These are phyloP conservation scores for Phalaenopsis equestris DNA, from an alignment of 106 monocot genomes.

Conservation along the genomic window DNA sequence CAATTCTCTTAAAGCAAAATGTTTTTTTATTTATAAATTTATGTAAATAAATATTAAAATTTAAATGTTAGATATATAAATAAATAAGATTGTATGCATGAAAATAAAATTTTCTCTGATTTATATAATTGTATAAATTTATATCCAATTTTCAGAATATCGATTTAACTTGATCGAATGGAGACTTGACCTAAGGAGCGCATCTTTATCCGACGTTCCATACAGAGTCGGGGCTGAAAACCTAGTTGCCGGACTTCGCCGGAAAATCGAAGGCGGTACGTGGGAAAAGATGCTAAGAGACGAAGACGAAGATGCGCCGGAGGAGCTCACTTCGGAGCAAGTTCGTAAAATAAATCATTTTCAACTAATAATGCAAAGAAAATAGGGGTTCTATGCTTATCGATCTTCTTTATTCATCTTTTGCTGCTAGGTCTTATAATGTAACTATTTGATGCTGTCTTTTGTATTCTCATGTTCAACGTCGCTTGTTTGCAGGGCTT, in stretches of 20 bases:
- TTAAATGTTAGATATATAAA: too few species aligned
- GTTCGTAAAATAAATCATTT: neutral
- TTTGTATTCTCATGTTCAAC: neutral
- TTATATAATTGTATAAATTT: too few species aligned
- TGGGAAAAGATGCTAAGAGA: conserved; percentile 13
- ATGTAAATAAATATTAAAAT: too few species aligned
- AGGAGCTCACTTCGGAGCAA: conserved; percentile 37
- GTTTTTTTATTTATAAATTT: too few species aligned
- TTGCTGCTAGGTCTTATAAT: neutral
- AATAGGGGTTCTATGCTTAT: neutral
- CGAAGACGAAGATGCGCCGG: conserved; percentile 37
- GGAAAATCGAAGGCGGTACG: neutral
- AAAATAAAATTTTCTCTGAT: too few species aligned
- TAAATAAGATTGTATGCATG: too few species aligned
- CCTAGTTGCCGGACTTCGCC: neutral
- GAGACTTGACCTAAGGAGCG: too few species aligned
- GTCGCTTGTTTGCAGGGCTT: conserved; percentile 30
- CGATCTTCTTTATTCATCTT: neutral
- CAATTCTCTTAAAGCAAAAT: too few species aligned
- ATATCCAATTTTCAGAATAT: too few species aligned
- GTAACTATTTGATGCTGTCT: neutral
- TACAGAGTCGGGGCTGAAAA: neutral
- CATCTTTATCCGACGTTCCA: too few species aligned
- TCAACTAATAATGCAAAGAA: neutral
- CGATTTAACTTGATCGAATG: too few species aligned